phyloP scores from a whole-genome alignment of 1,284 basidiomycete species.

The Rhodotorula sp. region DNA sequence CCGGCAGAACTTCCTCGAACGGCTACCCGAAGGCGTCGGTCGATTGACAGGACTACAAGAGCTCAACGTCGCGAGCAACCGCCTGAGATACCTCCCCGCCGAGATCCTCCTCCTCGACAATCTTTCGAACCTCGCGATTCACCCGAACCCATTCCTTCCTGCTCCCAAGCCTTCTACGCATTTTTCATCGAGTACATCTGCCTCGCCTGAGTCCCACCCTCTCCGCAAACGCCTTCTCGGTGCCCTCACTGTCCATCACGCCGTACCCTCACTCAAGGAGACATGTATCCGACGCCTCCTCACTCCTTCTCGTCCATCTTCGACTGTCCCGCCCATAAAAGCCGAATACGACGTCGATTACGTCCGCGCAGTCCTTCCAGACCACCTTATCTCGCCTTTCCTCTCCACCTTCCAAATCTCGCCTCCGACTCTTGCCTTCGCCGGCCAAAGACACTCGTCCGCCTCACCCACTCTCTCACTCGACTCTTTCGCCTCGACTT shows the following conservation, averaged over 20 bases:
- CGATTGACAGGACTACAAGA: conserved; percentile 30
- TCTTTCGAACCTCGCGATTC: conserved; percentile 19
- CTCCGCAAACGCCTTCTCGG: conserved; percentile 19
- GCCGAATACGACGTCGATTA: background rate
- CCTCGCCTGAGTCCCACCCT: background rate
- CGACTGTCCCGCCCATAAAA: background rate
- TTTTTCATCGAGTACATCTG: background rate
- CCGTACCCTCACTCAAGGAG: conserved; percentile 27
- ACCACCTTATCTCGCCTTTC: conserved; percentile 30
- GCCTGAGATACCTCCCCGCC: conserved; percentile 38
- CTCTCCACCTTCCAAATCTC: conserved; percentile 3
- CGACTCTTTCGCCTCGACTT: background rate
- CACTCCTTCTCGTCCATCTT: background rate
- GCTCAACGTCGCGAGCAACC: conserved; percentile 34
- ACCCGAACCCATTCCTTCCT: conserved; percentile 28
- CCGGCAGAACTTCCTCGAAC: conserved; percentile 31
- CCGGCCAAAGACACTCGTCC: conserved; percentile 8
- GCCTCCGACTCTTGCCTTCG: background rate
- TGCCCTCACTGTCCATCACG: conserved; percentile 18
- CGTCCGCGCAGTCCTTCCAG: conserved; percentile 1
- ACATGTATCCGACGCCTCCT: conserved; percentile 30
- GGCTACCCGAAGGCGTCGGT: conserved; percentile 37
- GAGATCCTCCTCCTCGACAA: conserved; percentile 37
- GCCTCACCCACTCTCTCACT: background rate
- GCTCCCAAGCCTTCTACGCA: conserved; percentile 8